Conservation (phyloP, 441 rosid species). For the Adansonia grandidieri region DNA sequence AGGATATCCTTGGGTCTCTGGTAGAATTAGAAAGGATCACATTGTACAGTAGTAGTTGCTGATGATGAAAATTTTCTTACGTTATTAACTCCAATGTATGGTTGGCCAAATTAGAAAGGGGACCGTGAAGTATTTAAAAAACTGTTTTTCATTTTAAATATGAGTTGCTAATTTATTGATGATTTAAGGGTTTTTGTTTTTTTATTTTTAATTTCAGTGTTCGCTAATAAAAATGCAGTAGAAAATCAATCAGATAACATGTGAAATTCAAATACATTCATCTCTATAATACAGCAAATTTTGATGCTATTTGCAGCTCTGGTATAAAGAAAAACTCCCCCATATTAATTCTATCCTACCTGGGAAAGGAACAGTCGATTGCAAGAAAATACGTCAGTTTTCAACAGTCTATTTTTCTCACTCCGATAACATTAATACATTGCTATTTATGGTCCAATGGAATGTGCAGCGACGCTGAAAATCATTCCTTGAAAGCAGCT, state of each 20-base stretch:
- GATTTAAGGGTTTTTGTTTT: neutral
- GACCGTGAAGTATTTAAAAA: neutral
- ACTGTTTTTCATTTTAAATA: neutral
- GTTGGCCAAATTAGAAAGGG: neutral
- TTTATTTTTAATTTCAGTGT: neutral
- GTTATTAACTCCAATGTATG: neutral
- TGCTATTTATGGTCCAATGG: slow-evolving; percentile 19
- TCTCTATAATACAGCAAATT: neutral
- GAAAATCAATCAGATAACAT: neutral
- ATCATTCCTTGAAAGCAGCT: slow-evolving; percentile 26
- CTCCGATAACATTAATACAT: neutral
- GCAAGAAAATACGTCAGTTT: neutral
- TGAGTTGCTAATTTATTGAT: neutral
- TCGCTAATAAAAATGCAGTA: neutral
- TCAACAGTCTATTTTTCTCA: slow-evolving; percentile 3
- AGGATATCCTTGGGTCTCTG: neutral
- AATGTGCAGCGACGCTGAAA: slow-evolving; percentile 34
- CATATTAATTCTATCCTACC: slow-evolving; percentile 11
- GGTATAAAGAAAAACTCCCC: neutral
- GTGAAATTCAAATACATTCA: slow-evolving; percentile 7
- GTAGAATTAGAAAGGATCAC: neutral
- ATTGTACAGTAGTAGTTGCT: slow-evolving; percentile 6
- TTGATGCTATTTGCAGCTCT: neutral
- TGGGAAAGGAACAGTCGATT: neutral
- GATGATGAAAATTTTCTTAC: neutral